phyloP scores from a whole-genome alignment of 1,284 basidiomycete species.

The Sanguinoderma infundibulare region DNA sequence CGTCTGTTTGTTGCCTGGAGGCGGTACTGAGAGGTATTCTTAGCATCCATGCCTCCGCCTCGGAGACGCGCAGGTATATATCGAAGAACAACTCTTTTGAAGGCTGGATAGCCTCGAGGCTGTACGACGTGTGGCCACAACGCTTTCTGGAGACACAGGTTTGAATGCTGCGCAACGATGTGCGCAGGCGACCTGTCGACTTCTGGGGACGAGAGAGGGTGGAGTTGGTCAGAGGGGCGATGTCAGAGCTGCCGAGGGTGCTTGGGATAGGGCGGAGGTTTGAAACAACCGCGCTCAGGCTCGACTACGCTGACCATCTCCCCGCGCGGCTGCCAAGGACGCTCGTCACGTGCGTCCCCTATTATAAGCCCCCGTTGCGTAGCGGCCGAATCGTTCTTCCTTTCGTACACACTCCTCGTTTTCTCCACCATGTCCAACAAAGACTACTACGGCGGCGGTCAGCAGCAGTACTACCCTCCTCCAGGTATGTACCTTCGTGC shows the following conservation, averaged over 20 bases:
- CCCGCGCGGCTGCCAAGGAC: conserved; percentile 4
- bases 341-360: conserved; percentile 20
- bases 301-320: too few species aligned
- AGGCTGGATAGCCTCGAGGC: too few species aligned
- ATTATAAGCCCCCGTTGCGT: conserved; percentile 18
- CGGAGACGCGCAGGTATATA: too few species aligned
- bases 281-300: too few species aligned
- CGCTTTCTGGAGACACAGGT: too few species aligned
- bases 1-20: too few species aligned
- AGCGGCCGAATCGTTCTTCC: conserved; percentile 8
- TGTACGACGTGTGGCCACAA: not conserved
- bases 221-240: conserved; percentile 9
- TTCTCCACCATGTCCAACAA: conserved; percentile 65
- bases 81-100: too few species aligned
- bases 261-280: too few species aligned
- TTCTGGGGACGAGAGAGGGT: not conserved
- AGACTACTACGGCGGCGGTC: conserved; percentile 65
- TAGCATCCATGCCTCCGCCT: too few species aligned
- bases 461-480: conserved; percentile 69
- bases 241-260: not conserved
- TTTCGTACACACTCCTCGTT: conserved; percentile 18
- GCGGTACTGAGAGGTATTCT: too few species aligned
- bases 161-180: conserved; percentile 1
- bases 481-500: conserved; percentile 49
- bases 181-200: not conserved